Evolutionary conservation across 2,329 filamentous ascomycete species (phyloP), one percentile per base, ranked within the genome.

Genomic region (Laburnicola sp.): DNA sequence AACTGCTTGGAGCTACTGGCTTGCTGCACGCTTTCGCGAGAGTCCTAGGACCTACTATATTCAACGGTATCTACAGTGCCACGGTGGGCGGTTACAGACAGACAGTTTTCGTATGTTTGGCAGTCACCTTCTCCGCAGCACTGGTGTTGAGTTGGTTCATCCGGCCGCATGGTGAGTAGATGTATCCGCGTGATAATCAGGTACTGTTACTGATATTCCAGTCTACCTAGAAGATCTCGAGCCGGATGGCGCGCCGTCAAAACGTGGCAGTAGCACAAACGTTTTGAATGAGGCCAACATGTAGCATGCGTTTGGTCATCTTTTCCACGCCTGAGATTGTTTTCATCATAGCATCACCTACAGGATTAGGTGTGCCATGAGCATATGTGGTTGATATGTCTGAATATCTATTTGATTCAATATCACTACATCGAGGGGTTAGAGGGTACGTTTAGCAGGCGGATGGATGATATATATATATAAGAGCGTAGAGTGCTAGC

Each of bases 1-100:
- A 94, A 69, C 77, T 97, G n/a, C 81, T 99, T 0, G 94, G 94
- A 22, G 92, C 91, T 1, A 87, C 87, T 11, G 94, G 93, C 0
- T 78, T 97, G 54, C 74, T 97, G 51, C 93, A 97, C 73, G 88
- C 91, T 1, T 74, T 96, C 31, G 84, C 89, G 2, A 80, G 91
- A 54, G 85, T 97, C 2, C 70, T 96, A 9, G 86, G 88, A 0
- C 94, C 94, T 0, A 81, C 90, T 0, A 67, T 93, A 1, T 96
- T 97, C 74, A 96, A 94, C 65, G 82, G 89, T 4, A 83, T 97
- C 7, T 99, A 96, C 69, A 88, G 87, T 10, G 77, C 81, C 2
- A 97, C 94, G 0, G 89, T 97, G 1, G 84, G 81, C 21, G 84
- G 75, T 1, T 93, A 88, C 59, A 85, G 90, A 0, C 90, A 94